Conservation (phyloP, 257 asterid genomes). For the Agastache rugosa region DNA sequence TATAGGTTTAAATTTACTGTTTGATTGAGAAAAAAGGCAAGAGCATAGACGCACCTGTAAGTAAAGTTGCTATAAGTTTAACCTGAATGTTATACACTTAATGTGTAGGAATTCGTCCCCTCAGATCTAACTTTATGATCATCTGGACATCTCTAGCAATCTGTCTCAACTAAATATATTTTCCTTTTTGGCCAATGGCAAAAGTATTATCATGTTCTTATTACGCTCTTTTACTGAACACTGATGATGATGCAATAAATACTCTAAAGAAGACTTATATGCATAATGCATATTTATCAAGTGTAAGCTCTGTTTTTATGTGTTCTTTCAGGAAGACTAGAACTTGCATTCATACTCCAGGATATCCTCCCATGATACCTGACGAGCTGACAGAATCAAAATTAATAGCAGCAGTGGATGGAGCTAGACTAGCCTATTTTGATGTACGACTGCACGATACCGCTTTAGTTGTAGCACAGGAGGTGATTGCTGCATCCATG, state of each 20-base stretch:
- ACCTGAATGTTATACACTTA: neutral
- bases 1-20: neutral
- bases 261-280: constrained; percentile 1
- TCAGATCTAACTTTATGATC: neutral
- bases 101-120: neutral
- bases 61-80: too few species aligned
- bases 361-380: constrained; percentile 91
- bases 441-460: constrained; percentile 87
- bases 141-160: constrained; percentile 18
- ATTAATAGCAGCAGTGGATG: constrained; percentile 67
- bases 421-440: constrained; percentile 74
- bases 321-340: constrained; percentile 81
- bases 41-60: too few species aligned
- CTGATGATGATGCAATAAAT: constrained; percentile 17
- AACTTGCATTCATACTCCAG: constrained; percentile 97
- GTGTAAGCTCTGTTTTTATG: constrained; percentile 16
- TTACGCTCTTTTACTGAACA: neutral
- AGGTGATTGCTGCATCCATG: constrained; percentile 57
- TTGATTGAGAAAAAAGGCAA: constrained; percentile 16
- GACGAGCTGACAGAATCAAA: constrained; percentile 72
- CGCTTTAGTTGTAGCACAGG: constrained; percentile 78
- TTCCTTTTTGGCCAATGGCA: constrained; percentile 13
- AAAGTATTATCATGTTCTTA: constrained; percentile 4
- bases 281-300: neutral
- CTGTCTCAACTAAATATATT: constrained; percentile 12